Evolutionary conservation across 2,329 filamentous ascomycete species (phyloP).

Genomic region (Cordyceps cicadae): DNA sequence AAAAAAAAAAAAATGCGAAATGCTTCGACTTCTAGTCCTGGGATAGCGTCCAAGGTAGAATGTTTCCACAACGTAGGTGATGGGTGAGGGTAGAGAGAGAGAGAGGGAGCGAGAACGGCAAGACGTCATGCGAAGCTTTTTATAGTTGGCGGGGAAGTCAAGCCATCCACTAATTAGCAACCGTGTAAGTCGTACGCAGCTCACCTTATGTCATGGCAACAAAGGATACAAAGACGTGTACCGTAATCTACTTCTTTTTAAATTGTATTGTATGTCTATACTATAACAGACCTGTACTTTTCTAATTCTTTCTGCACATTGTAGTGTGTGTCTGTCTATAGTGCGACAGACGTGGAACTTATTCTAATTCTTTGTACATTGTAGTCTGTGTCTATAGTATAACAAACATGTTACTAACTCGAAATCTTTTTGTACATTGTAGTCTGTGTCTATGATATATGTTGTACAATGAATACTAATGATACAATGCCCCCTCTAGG

Average conservation of each 20-base stretch:
- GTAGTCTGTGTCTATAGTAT: not conserved
- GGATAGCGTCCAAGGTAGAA: not conserved
- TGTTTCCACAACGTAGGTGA: not conserved
- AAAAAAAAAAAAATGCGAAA: not conserved
- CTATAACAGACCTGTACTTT: not conserved
- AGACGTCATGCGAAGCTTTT: constrained; percentile 2
- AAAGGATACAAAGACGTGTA: not conserved
- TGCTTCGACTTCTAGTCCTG: not conserved
- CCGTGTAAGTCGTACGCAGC: not conserved
- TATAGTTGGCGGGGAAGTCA: not conserved
- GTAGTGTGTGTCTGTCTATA: not conserved
- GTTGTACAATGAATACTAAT: not conserved
- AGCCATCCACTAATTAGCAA: not conserved
- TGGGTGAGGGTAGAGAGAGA: not conserved
- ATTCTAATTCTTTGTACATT: not conserved
- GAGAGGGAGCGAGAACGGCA: not conserved
- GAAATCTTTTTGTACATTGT: not conserved
- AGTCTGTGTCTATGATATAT: not conserved
- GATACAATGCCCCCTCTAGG: not conserved
- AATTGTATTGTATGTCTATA: not conserved
- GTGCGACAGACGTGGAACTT: no score
- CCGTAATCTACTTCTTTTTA: no score
- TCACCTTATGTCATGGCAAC: not conserved
- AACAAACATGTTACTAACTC: not conserved
- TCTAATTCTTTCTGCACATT: not conserved